Evolutionary conservation across 306 rosid genomes (phyloP).

Genomic region (Castanopsis chinensis): DNA sequence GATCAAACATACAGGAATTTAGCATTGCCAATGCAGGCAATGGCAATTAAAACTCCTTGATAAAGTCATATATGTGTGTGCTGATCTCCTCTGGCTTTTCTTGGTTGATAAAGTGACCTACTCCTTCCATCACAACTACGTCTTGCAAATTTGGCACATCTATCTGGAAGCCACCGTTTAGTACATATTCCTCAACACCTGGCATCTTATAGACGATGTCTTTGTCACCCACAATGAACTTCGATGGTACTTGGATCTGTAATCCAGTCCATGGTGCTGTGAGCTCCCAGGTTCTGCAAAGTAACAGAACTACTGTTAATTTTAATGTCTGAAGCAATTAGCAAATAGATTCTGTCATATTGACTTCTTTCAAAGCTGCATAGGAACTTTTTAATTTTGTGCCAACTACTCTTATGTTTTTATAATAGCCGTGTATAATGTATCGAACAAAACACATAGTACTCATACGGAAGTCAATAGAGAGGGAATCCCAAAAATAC

Average conservation of each 20-base stretch:
- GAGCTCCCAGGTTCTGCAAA: constrained; percentile 74
- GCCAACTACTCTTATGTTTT: neutral
- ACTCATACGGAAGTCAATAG: neutral
- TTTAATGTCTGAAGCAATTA: neutral
- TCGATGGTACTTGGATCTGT: constrained; percentile 61
- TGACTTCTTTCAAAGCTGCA: neutral
- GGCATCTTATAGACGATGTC: constrained; percentile 57
- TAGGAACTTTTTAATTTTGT: no score
- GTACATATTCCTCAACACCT: constrained; percentile 49
- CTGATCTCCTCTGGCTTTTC: constrained; percentile 59
- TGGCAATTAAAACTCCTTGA: constrained; percentile 48
- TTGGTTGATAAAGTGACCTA: constrained; percentile 56
- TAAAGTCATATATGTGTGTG: constrained; percentile 51
- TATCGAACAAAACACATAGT: neutral
- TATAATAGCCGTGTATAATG: neutral
- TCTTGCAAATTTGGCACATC: constrained; percentile 59
- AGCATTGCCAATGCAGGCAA: neutral
- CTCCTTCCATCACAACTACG: constrained; percentile 58
- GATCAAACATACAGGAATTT: neutral
- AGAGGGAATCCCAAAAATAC: no score
- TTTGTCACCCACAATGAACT: constrained; percentile 61
- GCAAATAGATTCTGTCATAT: neutral
- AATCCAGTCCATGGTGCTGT: constrained; percentile 64
- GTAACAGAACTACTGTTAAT: neutral
- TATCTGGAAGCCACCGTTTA: constrained; percentile 49